phyloP scores from a whole-genome alignment of 768 basidiomycete species.

The Leccinum longicurvipes region DNA sequence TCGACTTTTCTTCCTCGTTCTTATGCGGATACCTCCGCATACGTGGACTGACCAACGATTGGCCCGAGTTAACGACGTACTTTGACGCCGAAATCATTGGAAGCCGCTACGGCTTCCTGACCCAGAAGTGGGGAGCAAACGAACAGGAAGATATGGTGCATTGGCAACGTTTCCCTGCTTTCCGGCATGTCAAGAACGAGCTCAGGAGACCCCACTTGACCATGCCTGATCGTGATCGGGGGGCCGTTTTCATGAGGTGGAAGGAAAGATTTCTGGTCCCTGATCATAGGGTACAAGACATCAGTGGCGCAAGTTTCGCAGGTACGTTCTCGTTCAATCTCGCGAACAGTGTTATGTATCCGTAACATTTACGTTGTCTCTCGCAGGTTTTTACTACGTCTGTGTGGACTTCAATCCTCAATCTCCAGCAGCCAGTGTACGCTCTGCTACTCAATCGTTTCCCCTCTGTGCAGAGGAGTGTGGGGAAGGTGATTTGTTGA shows the following conservation, averaged over 20 bases:
- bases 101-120: conserved; percentile 85
- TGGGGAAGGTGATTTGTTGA: conserved; percentile 24
- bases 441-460: conserved; percentile 34
- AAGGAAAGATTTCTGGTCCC: conserved; percentile 97
- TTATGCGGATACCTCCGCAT: conserved; percentile 93
- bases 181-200: conserved; percentile 77
- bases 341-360: background rate
- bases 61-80: conserved; percentile 94
- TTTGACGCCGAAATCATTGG: conserved; percentile 98
- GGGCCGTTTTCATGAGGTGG: conserved; percentile 93
- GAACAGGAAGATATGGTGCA: conserved; percentile 92
- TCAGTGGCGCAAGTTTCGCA: conserved; percentile 93
- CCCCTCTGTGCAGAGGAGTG: conserved; percentile 31
- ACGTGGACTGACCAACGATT: conserved; percentile 87
- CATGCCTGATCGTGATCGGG: conserved; percentile 71
- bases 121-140: conserved; percentile 85
- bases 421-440: conserved; percentile 34
- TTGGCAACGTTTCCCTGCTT: conserved; percentile 91
- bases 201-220: conserved; percentile 75
- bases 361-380: conserved; percentile 2
- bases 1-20: conserved; percentile 81
- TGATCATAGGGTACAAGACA: conserved; percentile 89
- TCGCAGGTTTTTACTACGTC: conserved; percentile 87
- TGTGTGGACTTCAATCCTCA: conserved; percentile 88
- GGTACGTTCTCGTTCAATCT: conserved; percentile 46